These are phyloP conservation scores for Lasiodiplodia gonubiensis DNA, from an alignment of 2,329 filamentous ascomycete species.

Conservation along the genomic window DNA sequence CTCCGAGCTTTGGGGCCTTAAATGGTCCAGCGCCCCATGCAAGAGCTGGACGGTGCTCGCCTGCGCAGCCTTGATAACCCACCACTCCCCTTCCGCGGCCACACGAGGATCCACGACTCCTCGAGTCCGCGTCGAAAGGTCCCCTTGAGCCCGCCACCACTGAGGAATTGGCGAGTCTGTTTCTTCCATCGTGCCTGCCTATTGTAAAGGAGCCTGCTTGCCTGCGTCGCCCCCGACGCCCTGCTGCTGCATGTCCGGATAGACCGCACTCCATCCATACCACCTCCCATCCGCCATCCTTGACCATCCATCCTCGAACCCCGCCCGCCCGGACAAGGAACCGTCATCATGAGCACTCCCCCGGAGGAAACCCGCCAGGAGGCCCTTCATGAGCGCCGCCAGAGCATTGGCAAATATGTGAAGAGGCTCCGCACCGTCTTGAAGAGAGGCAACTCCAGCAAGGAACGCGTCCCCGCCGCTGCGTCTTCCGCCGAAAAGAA, in stretches of 20 bases:
- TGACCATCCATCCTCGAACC: not conserved
- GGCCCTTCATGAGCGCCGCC: conserved; percentile 36
- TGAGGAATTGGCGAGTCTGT: not conserved
- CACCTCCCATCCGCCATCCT: not conserved
- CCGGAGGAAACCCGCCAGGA: conserved; percentile 16
- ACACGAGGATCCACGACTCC: not conserved
- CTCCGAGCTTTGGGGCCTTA: conserved; percentile 27
- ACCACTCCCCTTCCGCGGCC: conserved; percentile 8
- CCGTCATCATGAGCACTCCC: conserved; percentile 23
- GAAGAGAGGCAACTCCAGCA: conserved; percentile 40
- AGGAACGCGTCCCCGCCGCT: conserved; percentile 24
- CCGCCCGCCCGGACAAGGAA: not conserved
- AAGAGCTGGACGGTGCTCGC: conserved; percentile 15
- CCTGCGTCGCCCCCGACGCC: conserved; percentile 9
- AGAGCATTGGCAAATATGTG: conserved; percentile 46
- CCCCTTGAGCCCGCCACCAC: not conserved
- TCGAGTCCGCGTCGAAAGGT: not conserved
- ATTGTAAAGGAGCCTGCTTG: not conserved
- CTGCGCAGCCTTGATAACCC: conserved; percentile 23
- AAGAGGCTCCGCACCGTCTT: conserved; percentile 49
- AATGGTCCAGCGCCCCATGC: conserved; percentile 26
- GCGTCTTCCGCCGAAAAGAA: conserved; percentile 8
- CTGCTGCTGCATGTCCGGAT: conserved; percentile 4
- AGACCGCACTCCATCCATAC: not conserved
- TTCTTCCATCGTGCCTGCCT: not conserved